Conservation (phyloP, 2,329 filamentous ascomycete genomes). For the Bipolaris zeicola region DNA sequence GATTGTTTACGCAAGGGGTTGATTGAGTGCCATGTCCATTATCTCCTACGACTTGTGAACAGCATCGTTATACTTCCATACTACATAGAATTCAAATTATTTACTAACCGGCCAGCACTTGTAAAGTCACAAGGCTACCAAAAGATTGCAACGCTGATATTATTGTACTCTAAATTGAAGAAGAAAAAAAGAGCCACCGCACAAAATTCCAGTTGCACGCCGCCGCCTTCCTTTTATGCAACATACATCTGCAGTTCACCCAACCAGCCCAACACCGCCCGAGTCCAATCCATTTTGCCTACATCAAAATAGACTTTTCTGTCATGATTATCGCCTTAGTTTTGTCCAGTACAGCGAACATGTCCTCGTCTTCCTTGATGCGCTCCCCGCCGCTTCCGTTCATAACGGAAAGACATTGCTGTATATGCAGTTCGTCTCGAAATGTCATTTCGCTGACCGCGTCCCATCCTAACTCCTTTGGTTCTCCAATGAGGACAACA, state of each 20-base stretch:
- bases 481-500: conserved; percentile 28
- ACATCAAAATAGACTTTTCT: conserved; percentile 5
- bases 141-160: not conserved
- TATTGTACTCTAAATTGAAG: not conserved
- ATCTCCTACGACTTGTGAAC: not conserved
- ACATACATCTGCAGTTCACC: not conserved
- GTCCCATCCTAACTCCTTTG: conserved; percentile 27
- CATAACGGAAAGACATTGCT: conserved; percentile 26
- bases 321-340: conserved; percentile 21
- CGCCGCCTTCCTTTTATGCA: not conserved
- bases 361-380: conserved; percentile 30
- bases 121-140: not conserved
- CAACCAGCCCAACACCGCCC: not conserved
- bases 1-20: not conserved
- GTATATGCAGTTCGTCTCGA: conserved; percentile 31
- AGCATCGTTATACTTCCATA: not conserved
- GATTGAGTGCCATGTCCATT: not conserved
- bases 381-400: conserved; percentile 21
- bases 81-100: not conserved
- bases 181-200: not conserved
- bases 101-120: not conserved
- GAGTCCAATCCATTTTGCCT: not conserved
- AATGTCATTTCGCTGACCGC: conserved; percentile 27
- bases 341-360: conserved; percentile 21
- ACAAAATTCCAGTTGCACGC: not conserved